A percentile compares a stretch with the other conserved stretches of the same genome.
Evolutionary conservation across 2,329 filamentous ascomycete genomes (phyloP).

Genomic region (Xylariales sp.): DNA sequence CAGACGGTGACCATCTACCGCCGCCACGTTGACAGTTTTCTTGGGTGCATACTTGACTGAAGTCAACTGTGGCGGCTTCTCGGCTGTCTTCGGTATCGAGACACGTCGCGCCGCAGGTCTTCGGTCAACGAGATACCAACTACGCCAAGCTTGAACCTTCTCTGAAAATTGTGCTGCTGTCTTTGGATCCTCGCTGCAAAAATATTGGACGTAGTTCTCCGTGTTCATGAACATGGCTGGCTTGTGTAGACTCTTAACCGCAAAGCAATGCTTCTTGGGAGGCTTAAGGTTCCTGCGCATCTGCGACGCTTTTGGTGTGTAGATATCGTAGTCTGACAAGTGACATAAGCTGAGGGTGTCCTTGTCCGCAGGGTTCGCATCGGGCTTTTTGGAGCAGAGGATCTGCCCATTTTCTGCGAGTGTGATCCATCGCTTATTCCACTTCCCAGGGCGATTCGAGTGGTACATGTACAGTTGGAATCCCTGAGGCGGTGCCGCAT

Average conservation of each 20-base stretch:
- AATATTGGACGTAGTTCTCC: conserved; percentile 88
- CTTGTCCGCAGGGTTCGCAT: conserved; percentile 57
- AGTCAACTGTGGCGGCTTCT: conserved; percentile 25
- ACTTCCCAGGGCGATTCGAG: conserved; percentile 77
- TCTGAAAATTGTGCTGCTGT: conserved; percentile 66
- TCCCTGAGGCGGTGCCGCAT: conserved; percentile 56
- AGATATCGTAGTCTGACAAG: conserved; percentile 89
- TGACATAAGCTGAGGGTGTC: conserved; percentile 71
- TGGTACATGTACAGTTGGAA: conserved; percentile 71
- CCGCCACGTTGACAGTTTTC: conserved; percentile 27
- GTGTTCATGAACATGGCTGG: conserved; percentile 76
- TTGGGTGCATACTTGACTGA: conserved; percentile 21
- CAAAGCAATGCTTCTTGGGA: conserved; percentile 81
- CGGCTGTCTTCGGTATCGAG: conserved; percentile 23
- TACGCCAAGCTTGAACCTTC: conserved; percentile 75
- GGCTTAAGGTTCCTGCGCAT: conserved; percentile 68
- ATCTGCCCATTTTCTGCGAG: conserved; percentile 71
- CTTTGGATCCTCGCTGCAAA: conserved; percentile 69
- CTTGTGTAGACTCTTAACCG: conserved; percentile 89
- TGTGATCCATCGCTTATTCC: conserved; percentile 80
- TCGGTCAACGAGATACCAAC: conserved; percentile 82
- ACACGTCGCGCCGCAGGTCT: conserved; percentile 34
- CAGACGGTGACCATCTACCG: conserved; percentile 29
- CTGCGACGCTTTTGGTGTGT: conserved; percentile 67
- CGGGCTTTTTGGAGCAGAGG: conserved; percentile 63